Evolutionary conservation across 1,284 basidiomycete genomes (phyloP), one percentile per base, ranked within the genome.

Genomic region (Cerioporus squamosus): DNA sequence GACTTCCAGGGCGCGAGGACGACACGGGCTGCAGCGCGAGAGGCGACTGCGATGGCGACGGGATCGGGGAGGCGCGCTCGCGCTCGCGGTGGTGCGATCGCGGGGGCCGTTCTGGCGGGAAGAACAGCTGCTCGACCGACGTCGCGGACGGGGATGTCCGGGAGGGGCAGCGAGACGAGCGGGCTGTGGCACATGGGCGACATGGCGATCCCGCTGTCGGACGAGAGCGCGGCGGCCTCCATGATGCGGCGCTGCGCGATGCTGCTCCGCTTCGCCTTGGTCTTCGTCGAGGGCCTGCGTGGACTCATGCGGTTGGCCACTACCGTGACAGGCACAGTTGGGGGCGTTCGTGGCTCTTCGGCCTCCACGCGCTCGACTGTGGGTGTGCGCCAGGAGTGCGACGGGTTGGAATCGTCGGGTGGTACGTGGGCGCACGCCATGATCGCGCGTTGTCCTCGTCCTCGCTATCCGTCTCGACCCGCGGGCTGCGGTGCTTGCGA

Each of bases 381-480:
- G 8, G 59, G 51, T 10, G 55, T 50, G 24, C 57, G 62, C 59
- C 62, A 61, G 3, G 59, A 38, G 44, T 49, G 55, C 5, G 10
- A 29, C 26, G 26, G 26, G 26, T 3, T 29, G 26, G 26, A 9
- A 29, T 29, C 9, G 26, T 29, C 26, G n/a, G n/a, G 26, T 29
- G 26, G 26, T 9, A 9, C 26, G 26, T 29, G 26, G 26, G 26
- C 9, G 26, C 9, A 9, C 26, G 26, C 26, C 26, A 29, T 29
- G 26, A 2, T 29, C 26, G 26, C 9, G 33, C 8, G 39, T 51
- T 45, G 7, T 58, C 62, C 40, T 63, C 62, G 15, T 43, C 47
- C 40, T 64, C 62, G 52, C 59, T 61, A 42, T 61, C 62, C 9
- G 62, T 61, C 51, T 64, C 62, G 29, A 64, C 60, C 33, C 62